These are phyloP conservation scores for Retiboletus flavoniger DNA, from an alignment of 1,284 basidiomycete species.

Conservation along the genomic window DNA sequence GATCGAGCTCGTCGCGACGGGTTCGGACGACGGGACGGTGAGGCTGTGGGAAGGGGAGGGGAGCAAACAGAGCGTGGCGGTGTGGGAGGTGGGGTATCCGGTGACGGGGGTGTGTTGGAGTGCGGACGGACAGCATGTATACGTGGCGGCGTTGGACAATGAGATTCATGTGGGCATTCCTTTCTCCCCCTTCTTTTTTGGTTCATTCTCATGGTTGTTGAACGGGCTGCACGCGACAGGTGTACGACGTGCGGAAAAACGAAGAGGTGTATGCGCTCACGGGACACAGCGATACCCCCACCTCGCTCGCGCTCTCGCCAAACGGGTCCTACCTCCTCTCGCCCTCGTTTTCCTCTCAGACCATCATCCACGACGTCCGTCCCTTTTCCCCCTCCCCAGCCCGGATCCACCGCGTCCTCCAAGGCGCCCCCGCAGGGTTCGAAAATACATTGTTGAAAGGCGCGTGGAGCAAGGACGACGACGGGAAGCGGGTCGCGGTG, in stretches of 20 bases:
- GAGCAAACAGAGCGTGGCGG: conserved; percentile 72
- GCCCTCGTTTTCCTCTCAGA: conserved; percentile 83
- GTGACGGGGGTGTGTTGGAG: conserved; percentile 93
- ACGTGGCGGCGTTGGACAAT: conserved; percentile 90
- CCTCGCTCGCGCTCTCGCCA: conserved; percentile 85
- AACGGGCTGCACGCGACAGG: conserved; percentile 42
- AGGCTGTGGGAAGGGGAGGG: conserved; percentile 86
- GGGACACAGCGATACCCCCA: conserved; percentile 87
- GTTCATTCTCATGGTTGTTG: not conserved
- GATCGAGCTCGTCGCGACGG: conserved; percentile 79
- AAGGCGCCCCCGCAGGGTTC: conserved; percentile 87
- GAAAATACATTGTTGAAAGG: conserved; percentile 80
- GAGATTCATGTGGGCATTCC: conserved; percentile 77
- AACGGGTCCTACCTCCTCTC: conserved; percentile 84
- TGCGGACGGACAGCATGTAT: conserved; percentile 81
- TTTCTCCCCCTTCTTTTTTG: not conserved
- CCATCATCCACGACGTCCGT: conserved; percentile 85
- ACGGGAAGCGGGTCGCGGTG: conserved; percentile 69
- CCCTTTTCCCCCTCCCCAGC: conserved; percentile 85
- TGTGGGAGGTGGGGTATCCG: conserved; percentile 82
- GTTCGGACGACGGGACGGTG: conserved; percentile 86
- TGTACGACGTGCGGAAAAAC: conserved; percentile 83
- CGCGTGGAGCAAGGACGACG: conserved; percentile 80
- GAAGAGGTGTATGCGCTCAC: conserved; percentile 73
- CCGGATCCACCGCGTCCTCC: conserved; percentile 76